Conservation (phyloP, 768 basidiomycete species). For the Russula brevipes region DNA sequence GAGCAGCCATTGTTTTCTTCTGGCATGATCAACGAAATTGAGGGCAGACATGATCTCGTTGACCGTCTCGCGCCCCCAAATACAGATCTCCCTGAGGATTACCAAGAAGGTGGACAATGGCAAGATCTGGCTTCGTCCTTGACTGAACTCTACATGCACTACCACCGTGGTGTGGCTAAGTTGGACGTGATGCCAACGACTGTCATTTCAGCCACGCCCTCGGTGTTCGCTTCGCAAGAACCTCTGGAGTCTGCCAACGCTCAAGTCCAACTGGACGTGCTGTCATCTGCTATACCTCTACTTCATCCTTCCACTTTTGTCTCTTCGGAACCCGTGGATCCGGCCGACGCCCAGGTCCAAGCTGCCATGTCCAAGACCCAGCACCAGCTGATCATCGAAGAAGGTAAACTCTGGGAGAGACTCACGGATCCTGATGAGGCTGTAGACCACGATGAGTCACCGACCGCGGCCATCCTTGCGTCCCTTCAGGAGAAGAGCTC, state of each 20-base stretch:
- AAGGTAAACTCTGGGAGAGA: conserved; percentile 30
- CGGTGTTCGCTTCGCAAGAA: conserved; percentile 3
- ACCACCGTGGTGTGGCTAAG: conserved; percentile 43
- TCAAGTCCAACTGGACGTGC: conserved; percentile 1
- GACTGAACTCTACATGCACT: conserved; percentile 33
- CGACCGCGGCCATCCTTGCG: conserved; percentile 25
- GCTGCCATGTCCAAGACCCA: conserved; percentile 29
- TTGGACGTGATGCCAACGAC: conserved; percentile 40
- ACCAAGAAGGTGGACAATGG: conserved; percentile 6
- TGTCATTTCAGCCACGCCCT: conserved; percentile 20
- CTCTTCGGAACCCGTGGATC: neutral
- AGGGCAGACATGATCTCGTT: conserved; percentile 44
- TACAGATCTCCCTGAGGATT: conserved; percentile 11
- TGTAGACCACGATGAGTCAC: conserved; percentile 25
- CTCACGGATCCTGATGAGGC: conserved; percentile 8
- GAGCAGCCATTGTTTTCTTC: neutral
- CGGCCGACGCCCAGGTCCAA: conserved; percentile 14
- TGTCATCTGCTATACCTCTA: conserved; percentile 2
- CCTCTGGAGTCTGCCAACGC: neutral
- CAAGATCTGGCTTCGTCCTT: conserved; percentile 14
- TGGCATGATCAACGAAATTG: conserved; percentile 30
- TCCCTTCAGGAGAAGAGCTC: conserved; percentile 48
- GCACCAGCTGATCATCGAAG: conserved; percentile 26
- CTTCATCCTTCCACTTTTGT: neutral
- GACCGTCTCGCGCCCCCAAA: neutral